A percentile compares a stretch with the other conserved stretches of the same genome.
These are phyloP conservation scores for Lithospermum erythrorhizon DNA, from an alignment of 257 asterid species.

Conservation along the genomic window DNA sequence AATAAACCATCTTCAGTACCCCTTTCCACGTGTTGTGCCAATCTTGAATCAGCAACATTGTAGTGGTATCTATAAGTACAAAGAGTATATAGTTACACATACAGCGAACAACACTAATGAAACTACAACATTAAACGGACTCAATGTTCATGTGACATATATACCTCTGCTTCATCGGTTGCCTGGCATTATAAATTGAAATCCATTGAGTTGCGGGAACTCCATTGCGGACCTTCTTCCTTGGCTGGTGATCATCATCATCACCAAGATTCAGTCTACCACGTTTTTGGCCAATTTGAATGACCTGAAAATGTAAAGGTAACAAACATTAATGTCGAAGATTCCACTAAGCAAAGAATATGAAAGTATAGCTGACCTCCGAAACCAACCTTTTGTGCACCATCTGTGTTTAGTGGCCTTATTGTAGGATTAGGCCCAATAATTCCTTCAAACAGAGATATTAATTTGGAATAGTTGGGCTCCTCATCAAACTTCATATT, in stretches of 20 bases:
- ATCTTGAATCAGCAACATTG: constrained; percentile 19
- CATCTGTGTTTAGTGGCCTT: constrained; percentile 22
- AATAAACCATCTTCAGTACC: constrained; percentile 20
- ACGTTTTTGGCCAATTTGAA: constrained; percentile 22
- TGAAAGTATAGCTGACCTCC: neutral
- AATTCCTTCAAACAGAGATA: constrained; percentile 19
- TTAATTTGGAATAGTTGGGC: constrained; percentile 22
- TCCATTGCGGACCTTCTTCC: constrained; percentile 20
- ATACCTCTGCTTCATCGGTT: constrained; percentile 24
- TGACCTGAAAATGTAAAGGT: constrained; percentile 6
- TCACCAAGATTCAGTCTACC: constrained; percentile 11
- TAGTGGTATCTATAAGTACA: constrained; percentile 18
- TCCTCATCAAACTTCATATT: constrained; percentile 25
- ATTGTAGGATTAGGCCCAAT: constrained; percentile 23
- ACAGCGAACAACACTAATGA: neutral
- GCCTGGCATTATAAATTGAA: constrained; percentile 21
- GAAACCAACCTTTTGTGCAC: constrained; percentile 19
- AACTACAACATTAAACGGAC: neutral
- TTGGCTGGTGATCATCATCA: constrained; percentile 16
- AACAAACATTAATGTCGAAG: neutral
- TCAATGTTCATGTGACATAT: neutral
- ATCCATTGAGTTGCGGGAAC: constrained; percentile 23
- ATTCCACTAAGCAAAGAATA: neutral
- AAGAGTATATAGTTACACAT: neutral
- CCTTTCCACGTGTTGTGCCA: constrained; percentile 23